Conservation (phyloP, 2,329 filamentous ascomycete species). For the Fusarium sp. region DNA sequence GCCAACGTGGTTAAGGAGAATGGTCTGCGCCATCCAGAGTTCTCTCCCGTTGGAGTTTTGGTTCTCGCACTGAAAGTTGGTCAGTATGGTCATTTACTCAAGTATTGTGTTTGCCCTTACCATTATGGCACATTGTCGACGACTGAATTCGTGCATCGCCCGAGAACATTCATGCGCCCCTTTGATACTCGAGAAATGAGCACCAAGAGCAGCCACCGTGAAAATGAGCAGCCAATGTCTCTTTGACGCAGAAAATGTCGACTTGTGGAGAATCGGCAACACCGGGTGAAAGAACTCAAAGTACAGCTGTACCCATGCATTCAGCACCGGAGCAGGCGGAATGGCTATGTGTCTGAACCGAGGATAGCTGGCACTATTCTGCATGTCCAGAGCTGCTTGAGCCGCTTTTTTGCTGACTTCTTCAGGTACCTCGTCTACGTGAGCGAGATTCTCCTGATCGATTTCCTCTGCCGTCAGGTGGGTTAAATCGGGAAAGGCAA, state of each 20-base stretch:
- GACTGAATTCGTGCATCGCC: constrained; percentile 9
- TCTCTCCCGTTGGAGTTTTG: constrained; percentile 8
- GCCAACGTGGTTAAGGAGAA: constrained; percentile 4
- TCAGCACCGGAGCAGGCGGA: background rate
- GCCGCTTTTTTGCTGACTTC: background rate
- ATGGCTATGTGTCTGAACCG: constrained; percentile 8
- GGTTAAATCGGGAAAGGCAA: background rate
- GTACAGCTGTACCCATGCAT: constrained; percentile 4
- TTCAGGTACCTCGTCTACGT: background rate
- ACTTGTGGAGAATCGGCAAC: constrained; percentile 5
- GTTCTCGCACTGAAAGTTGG: background rate
- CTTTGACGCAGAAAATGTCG: background rate
- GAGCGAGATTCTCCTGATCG: constrained; percentile 6
- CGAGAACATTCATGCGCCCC: constrained; percentile 1
- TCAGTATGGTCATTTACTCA: background rate
- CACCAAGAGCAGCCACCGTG: constrained; percentile 2
- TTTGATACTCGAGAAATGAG: constrained; percentile 4
- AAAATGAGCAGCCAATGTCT: constrained; percentile 12
- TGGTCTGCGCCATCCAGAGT: constrained; percentile 15
- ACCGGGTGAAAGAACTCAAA: constrained; percentile 14
- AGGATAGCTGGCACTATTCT: background rate
- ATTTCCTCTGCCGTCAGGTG: background rate
- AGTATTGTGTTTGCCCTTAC: background rate
- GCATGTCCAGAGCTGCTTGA: background rate
- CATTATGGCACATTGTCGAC: background rate